Conservation (phyloP, 352 stramenopile species). For the Globisporangium lucens region DNA sequence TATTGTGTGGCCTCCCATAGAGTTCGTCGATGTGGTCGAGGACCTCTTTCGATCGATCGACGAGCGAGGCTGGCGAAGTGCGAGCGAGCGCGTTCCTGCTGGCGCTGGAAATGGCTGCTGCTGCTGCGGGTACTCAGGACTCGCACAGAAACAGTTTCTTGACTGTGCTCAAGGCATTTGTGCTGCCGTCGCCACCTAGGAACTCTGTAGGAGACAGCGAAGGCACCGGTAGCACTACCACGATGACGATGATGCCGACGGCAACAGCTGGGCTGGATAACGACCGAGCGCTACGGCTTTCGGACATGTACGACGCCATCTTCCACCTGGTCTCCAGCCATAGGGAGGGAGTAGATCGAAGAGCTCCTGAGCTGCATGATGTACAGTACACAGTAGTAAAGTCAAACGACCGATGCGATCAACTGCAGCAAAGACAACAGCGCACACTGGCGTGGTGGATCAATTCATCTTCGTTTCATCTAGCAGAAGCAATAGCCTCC, state of each 20-base stretch:
- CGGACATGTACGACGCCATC: conserved; percentile 8
- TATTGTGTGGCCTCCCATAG: neutral
- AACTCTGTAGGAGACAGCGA: neutral
- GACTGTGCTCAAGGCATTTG: conserved; percentile 1
- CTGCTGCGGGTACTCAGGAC: neutral
- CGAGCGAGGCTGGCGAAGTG: conserved; percentile 12
- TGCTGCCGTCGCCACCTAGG: neutral
- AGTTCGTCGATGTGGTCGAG: conserved; percentile 11
- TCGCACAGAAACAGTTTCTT: neutral
- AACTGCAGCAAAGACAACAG: neutral
- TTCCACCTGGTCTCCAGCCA: conserved; percentile 12
- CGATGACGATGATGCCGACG: neutral
- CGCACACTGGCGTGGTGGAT: neutral
- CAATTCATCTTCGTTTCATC: conserved; percentile 1
- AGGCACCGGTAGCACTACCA: neutral
- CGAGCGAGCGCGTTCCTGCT: conserved; percentile 9
- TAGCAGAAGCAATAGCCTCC: neutral
- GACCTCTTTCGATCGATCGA: conserved; percentile 16
- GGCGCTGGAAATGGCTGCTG: conserved; percentile 7
- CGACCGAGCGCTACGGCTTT: conserved; percentile 9
- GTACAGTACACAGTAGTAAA: neutral
- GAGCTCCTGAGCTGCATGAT: neutral
- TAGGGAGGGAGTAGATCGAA: neutral
- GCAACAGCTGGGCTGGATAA: neutral
- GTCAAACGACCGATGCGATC: no score